These are phyloP conservation scores for Laetiporus sulphureus DNA, from an alignment of 1,284 basidiomycete species.

Conservation along the genomic window DNA sequence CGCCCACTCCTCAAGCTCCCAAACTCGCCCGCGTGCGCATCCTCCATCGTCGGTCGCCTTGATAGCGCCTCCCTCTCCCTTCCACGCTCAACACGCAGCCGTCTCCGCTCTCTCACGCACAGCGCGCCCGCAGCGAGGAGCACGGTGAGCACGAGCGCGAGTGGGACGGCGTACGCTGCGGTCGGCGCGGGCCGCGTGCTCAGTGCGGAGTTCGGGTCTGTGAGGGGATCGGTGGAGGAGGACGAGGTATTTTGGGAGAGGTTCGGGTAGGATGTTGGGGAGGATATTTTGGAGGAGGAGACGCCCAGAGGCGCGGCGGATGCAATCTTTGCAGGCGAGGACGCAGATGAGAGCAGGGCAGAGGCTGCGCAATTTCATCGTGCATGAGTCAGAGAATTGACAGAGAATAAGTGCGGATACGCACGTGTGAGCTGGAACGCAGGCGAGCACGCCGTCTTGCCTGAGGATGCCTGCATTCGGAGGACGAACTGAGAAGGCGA, in stretches of 20 bases:
- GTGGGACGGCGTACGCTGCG: constrained; percentile 38
- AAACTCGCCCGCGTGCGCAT: background rate
- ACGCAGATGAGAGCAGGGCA: background rate
- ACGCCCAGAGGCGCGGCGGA: constrained; percentile 5
- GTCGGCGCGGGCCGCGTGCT: constrained; percentile 28
- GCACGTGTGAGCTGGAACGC: constrained; percentile 35
- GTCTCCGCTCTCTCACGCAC: constrained; percentile 20
- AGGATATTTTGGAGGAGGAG: constrained; percentile 1
- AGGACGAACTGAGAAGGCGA: constrained; percentile 26
- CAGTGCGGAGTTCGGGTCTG: constrained; percentile 23
- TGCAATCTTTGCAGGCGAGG: constrained; percentile 1
- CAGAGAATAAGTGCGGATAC: background rate
- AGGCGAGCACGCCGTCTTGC: constrained; percentile 30
- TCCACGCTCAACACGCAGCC: constrained; percentile 20
- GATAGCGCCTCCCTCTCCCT: constrained; percentile 9
- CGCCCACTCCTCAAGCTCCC: background rate
- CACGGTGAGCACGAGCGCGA: constrained; percentile 36
- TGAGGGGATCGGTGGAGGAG: constrained; percentile 9
- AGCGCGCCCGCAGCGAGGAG: constrained; percentile 31
- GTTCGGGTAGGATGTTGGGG: constrained; percentile 2
- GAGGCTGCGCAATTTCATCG: background rate
- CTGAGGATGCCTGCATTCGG: constrained; percentile 36
- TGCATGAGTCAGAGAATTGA: background rate
- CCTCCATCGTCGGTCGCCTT: background rate
- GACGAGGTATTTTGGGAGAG: background rate